Evolutionary conservation across 2,329 filamentous ascomycete genomes (phyloP), one percentile per base, ranked within the genome.

Genomic region (Alternaria alternata): DNA sequence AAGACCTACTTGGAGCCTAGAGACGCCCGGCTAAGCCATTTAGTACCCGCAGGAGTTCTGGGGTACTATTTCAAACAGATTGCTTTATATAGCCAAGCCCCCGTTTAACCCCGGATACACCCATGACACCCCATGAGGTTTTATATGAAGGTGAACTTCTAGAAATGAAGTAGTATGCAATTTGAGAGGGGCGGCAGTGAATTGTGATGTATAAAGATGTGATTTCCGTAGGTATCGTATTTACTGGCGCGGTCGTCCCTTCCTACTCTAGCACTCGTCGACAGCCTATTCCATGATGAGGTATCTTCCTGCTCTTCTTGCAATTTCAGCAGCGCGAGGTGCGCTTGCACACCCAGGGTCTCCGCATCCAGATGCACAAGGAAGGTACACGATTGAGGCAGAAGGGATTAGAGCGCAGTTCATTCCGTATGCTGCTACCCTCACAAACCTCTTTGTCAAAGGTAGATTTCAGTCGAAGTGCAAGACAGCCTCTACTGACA

Each of bases 361-460:
- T 26, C 70, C 72, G 14, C 65, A 63, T 52, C 63, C 68, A 38
- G 72, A 75, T 60, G 59, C 65, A 8, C 49, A 63, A 20, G 74
- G 74, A 12, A 68, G 64, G 51, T 76, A 75, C 39, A 76, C 74
- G 16, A 59, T 76, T 26, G 65, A 72, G 49, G 73, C 74, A 7
- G 60, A 66, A 26, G 74, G 74, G 20, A 76, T 76, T 49, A 68
- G 63, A 57, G 74, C 74, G 38, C 74, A 76, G 59, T 76, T 76
- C 66, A 76, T 76, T 56, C 74, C 74, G 0, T 76, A 76, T 55
- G 74, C 59, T 32, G 74, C 73, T 8, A 75, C 74, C 9, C 64
- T 76, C 51, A 76, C 74, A 54, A 76, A 76, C 48, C 68, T 76
- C 20, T 76, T 69, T 41, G 74, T 76, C 34, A 73, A 73, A 62